phyloP scores from a whole-genome alignment of 305 asterid species.

The Fraxinus ornus region DNA sequence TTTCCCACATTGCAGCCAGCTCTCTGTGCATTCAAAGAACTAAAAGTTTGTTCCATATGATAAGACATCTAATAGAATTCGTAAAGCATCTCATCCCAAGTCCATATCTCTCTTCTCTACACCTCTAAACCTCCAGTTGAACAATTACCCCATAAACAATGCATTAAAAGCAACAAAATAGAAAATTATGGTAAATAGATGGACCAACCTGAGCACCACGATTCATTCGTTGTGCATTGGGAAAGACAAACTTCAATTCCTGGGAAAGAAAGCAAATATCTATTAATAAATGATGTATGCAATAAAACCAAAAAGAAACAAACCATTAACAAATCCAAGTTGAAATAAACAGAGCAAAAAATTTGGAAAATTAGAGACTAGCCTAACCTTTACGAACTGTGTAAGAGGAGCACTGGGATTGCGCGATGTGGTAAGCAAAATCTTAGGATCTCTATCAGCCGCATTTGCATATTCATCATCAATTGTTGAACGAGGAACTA shows the following conservation, averaged over 20 bases:
- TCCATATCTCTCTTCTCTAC: background rate
- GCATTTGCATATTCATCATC: conserved; percentile 93
- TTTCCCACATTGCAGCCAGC: background rate
- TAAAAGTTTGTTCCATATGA: background rate
- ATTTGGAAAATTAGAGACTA: conserved; percentile 8
- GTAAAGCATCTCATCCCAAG: background rate
- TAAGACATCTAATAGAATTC: background rate
- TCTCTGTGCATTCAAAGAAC: background rate
- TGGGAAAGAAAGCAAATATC: conserved; percentile 20
- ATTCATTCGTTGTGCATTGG: conserved; percentile 82
- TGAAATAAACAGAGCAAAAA: conserved; percentile 10
- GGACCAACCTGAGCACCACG: conserved; percentile 92
- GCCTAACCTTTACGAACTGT: conserved; percentile 78
- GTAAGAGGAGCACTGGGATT: conserved; percentile 92
- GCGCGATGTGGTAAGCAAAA: conserved; percentile 81
- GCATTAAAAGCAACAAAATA: background rate
- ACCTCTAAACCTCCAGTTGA: background rate
- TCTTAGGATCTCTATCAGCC: conserved; percentile 71
- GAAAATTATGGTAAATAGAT: background rate
- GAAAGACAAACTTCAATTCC: conserved; percentile 79
- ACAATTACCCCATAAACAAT: background rate
- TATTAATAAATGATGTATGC: background rate
- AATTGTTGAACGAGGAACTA: conserved; percentile 78
- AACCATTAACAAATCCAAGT: background rate
- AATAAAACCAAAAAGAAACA: background rate